Evolutionary conservation across 1,284 basidiomycete genomes (phyloP), one percentile per base, ranked within the genome.

Genomic region (Waitea zeae): DNA sequence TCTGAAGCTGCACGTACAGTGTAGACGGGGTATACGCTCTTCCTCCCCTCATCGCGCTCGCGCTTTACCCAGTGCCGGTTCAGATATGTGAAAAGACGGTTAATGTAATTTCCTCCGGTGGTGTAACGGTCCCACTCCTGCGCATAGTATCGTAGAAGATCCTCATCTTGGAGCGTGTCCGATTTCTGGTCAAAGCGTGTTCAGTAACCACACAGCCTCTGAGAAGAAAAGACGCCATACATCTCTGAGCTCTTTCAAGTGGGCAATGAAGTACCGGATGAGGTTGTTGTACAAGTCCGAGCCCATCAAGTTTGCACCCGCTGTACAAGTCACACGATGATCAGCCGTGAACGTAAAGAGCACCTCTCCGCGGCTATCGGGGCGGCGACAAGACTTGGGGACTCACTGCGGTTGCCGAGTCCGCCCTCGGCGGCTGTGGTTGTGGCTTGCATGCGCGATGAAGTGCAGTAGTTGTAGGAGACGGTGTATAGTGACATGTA

Each of bases 31-130:
- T 95, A 96, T 29, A 97, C 82, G 35, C 83, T 81, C 58, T 92
- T 97, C 49, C 89, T 72, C 4, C 95, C 95, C 53, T 99, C 93
- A 48, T 98, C 95, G 52, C 93, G 81, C 54, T 98, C 92, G 31
- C 93, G 75, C 61, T 95, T 96, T 33, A 99, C 92, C 95, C 95
- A 99, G 58, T 97, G 90, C 39, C 93, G 84, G 54, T 98, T 97
- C 40, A 97, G 73, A 57, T 97, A 97, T 14, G 87, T 83, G 62
- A 97, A 97, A 29, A 98, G 60, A 40, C 90, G 78, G 51, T 95
- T 90, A 50, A 98, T 81, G 53, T 92, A 97, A 54, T 87, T 89
- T 6, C 93, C 90, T 39, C 93, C 93, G 1, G 79, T 89, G 0
- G 93, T 98, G 59, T 96, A 98, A 29, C 89, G 71, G 49, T 90